Base-by-base conservation (phyloP, 2,329 filamentous ascomycete species). In the Neurospora sp. region DNA sequence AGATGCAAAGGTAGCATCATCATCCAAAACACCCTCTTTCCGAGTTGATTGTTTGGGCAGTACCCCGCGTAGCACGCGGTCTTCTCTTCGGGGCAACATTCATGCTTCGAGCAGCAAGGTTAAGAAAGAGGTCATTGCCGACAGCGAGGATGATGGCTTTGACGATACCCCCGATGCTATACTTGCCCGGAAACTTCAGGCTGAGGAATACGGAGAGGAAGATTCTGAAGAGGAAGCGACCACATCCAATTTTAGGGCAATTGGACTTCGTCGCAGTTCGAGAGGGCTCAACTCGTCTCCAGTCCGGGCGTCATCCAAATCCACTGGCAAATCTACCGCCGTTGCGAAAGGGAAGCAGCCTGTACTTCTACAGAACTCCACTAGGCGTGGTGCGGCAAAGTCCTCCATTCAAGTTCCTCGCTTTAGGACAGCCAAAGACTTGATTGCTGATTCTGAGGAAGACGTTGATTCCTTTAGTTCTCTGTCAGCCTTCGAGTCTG, bases 101-200 rank as follows among this genome's bases (percentile, higher is more conserved):
- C 43, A 68, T 12, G 52, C 43, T 39, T 40, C 37, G 38, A 62
- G 28, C 52, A 62, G 52, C 52, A 62, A 36, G 52, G 3, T 17
- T 2, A 62, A 36, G 15, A 62, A 62, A 8, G 28, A 36, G 28
- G 15, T 62, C 52, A 62, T 62, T 62, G 52, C 52, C 15, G 52
- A 74, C 33, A 74, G 71, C 8, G 75, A 77, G 6, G 75, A 77
- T 23, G 72, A 73, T 66, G 75, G 77, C 15, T 70, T 73, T 23
- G 69, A 73, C 4, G 69, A 70, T 11, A 70, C 70, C 12, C 52
- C 52, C 12, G 52, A 62, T 28, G 52, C 52, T 62, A n/a, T 36
- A 62, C 52, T 62, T 36, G 52, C 52, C 52, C 52, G 12, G 23
- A 62, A 62, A 62, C 23, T 38, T 19, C n/a, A 43, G 37, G 28